Evolutionary conservation across 306 rosid species (phyloP).

Genomic region (Quercus rubra): DNA sequence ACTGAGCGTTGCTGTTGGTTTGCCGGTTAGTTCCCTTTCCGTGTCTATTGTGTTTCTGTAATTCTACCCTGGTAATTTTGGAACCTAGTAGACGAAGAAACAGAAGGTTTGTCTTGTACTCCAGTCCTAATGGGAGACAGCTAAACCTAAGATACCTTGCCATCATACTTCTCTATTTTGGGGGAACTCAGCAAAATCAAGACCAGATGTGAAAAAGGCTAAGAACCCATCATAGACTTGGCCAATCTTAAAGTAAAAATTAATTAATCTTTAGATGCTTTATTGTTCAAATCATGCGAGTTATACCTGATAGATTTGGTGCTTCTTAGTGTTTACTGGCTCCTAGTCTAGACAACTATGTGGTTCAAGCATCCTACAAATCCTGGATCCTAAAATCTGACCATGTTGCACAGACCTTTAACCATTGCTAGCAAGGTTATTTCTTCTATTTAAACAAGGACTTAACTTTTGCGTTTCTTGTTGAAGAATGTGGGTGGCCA

Average conservation of each 20-base stretch:
- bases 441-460: slow-evolving; percentile 1
- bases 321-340: neutral
- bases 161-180: neutral
- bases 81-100: neutral
- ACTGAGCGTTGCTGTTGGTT: slow-evolving; percentile 94
- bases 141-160: neutral
- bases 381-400: slow-evolving; percentile 1
- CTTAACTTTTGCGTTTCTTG: slow-evolving; percentile 5
- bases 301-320: neutral
- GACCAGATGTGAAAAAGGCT: neutral
- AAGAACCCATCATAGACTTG: neutral
- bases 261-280: neutral
- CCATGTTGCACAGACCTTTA: neutral
- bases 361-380: neutral
- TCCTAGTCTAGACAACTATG: slow-evolving; percentile 5
- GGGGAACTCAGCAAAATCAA: neutral
- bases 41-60: slow-evolving; percentile 3
- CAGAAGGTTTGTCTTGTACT: neutral
- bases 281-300: neutral
- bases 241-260: neutral
- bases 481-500: slow-evolving; percentile 93
- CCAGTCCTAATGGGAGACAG: neutral
- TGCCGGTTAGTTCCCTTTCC: slow-evolving; percentile 66
- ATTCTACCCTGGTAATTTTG: slow-evolving; percentile 13
- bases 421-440: neutral